These are phyloP conservation scores for Saturnispora saitoi DNA, from an alignment of 805 yeast species.

Conservation along the genomic window DNA sequence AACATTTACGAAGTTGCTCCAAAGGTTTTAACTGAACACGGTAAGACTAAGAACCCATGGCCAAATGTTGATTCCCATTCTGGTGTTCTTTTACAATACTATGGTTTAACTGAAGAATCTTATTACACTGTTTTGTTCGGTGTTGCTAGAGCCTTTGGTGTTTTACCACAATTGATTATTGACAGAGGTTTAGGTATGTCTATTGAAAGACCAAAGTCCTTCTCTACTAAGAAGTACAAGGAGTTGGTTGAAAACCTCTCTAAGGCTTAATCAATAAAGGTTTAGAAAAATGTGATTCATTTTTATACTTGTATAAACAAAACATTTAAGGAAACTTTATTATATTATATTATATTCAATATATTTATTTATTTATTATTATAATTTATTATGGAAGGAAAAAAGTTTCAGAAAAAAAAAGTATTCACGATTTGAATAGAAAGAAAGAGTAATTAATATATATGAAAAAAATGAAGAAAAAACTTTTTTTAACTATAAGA, in stretches of 20 bases:
- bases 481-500: too few species aligned
- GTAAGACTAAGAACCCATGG: slow-evolving; percentile 91
- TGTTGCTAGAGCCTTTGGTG: slow-evolving; percentile 83
- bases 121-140: slow-evolving; percentile 84
- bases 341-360: neutral
- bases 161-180: slow-evolving; percentile 73
- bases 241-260: slow-evolving; percentile 50
- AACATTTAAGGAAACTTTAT: neutral
- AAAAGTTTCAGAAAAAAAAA: too few species aligned
- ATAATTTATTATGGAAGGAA: neutral
- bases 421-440: too few species aligned
- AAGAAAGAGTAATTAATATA: too few species aligned
- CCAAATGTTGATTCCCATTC: slow-evolving; percentile 87
- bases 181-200: slow-evolving; percentile 79
- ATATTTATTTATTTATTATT: slow-evolving; percentile 1
- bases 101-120: slow-evolving; percentile 73
- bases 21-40: slow-evolving; percentile 69
- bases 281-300: neutral
- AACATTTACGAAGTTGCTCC: slow-evolving; percentile 79
- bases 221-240: slow-evolving; percentile 88
- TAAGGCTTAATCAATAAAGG: slow-evolving; percentile 15
- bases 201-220: slow-evolving; percentile 85
- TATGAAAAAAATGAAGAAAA: too few species aligned
- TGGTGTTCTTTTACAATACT: slow-evolving; percentile 77
- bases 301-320: neutral